These are phyloP conservation scores for Epichloe coenophiala DNA, from an alignment of 2,329 filamentous ascomycete genomes.

Conservation along the genomic window DNA sequence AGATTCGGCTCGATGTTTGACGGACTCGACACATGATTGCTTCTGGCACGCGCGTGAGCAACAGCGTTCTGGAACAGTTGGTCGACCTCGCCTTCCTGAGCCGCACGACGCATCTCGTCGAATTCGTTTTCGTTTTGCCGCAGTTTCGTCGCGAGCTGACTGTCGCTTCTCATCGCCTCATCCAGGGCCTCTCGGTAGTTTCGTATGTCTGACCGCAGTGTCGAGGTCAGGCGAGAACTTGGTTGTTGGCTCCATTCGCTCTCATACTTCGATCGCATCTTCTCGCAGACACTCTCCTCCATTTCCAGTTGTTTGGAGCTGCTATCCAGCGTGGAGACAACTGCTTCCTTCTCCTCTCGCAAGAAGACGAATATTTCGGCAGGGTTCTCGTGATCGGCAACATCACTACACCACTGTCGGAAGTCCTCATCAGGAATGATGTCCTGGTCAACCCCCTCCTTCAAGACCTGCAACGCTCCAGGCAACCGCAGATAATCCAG, in stretches of 20 bases:
- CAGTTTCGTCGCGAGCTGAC: slow-evolving; percentile 68
- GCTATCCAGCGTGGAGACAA: slow-evolving; percentile 59
- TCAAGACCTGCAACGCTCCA: slow-evolving; percentile 76
- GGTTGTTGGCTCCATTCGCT: slow-evolving; percentile 95
- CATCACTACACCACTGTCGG: slow-evolving; percentile 82
- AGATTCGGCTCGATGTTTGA: slow-evolving; percentile 57
- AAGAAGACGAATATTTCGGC: slow-evolving; percentile 65
- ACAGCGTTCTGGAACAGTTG: slow-evolving; percentile 79
- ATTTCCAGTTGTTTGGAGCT: slow-evolving; percentile 84
- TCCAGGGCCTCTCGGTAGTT: slow-evolving; percentile 83
- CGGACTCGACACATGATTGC: slow-evolving; percentile 47
- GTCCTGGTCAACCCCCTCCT: slow-evolving; percentile 86
- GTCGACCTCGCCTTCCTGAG: slow-evolving; percentile 75
- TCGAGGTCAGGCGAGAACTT: slow-evolving; percentile 77
- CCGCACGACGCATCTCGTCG: slow-evolving; percentile 86
- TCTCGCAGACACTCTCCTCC: slow-evolving; percentile 96
- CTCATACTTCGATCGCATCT: slow-evolving; percentile 97
- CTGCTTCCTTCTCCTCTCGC: slow-evolving; percentile 61
- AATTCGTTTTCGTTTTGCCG: slow-evolving; percentile 80
- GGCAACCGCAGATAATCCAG: slow-evolving; percentile 88
- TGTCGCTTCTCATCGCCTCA: slow-evolving; percentile 77
- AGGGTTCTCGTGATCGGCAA: slow-evolving; percentile 75
- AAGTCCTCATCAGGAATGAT: slow-evolving; percentile 84
- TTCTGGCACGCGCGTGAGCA: slow-evolving; percentile 58
- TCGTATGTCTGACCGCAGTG: slow-evolving; percentile 71